Percentiles rank a stretch among this genome's conserved stretches.
phyloP scores from a whole-genome alignment of 768 basidiomycete genomes.

The Phlebiopsis flavidoalba region DNA sequence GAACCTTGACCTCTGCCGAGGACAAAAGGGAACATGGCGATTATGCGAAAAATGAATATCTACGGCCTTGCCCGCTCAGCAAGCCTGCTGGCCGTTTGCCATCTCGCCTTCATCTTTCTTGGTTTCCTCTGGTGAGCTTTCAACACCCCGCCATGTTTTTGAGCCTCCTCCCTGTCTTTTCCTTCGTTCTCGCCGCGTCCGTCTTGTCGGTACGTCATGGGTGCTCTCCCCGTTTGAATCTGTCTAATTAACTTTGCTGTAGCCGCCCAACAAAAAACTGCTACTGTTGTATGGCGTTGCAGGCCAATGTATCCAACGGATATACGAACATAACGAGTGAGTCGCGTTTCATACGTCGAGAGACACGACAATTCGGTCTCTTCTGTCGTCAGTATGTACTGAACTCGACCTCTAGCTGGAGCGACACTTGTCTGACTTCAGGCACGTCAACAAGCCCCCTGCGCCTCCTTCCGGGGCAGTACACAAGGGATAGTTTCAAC shows the following conservation, averaged over 20 bases:
- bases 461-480: slow-evolving; percentile 73
- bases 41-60: slow-evolving; percentile 12
- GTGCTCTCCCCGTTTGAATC: neutral
- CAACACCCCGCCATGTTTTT: slow-evolving; percentile 38
- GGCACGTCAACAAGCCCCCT: slow-evolving; percentile 48
- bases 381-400: neutral
- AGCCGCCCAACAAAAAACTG: slow-evolving; percentile 47
- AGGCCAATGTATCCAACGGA: slow-evolving; percentile 83
- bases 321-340: slow-evolving; percentile 63
- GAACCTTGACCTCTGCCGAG: neutral
- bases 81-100: neutral
- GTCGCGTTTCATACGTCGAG: slow-evolving; percentile 30
- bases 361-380: neutral
- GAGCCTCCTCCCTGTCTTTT: slow-evolving; percentile 30
- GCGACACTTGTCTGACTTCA: slow-evolving; percentile 53
- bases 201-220: slow-evolving; percentile 31
- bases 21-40: slow-evolving; percentile 24
- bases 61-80: neutral
- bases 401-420: slow-evolving; percentile 48
- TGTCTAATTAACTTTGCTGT: neutral
- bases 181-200: slow-evolving; percentile 30
- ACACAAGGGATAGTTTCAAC: slow-evolving; percentile 65
- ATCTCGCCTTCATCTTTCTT: slow-evolving; percentile 16
- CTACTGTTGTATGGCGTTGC: slow-evolving; percentile 77
- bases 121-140: slow-evolving; percentile 11